These are phyloP conservation scores for Septoria petroselini DNA, from an alignment of 2,329 filamentous ascomycete genomes.

Conservation along the genomic window DNA sequence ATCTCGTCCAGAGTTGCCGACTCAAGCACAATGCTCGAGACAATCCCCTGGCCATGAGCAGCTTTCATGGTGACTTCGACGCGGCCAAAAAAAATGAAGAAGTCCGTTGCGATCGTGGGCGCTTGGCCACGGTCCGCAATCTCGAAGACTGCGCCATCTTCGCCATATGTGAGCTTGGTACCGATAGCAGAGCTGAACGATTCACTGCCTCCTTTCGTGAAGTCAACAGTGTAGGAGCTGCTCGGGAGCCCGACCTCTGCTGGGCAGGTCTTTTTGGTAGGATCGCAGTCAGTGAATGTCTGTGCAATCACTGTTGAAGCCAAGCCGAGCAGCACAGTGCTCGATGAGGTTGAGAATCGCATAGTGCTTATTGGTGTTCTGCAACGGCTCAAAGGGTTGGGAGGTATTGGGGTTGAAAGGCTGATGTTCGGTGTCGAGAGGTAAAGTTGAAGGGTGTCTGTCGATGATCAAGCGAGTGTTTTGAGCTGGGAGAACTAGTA, in stretches of 20 bases:
- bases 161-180: constrained; percentile 61
- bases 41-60: constrained; percentile 68
- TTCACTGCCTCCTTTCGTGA: constrained; percentile 56
- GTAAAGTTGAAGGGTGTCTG: too few species aligned
- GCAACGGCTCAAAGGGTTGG: background rate
- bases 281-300: constrained; percentile 74
- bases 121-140: constrained; percentile 69
- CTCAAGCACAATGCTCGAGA: constrained; percentile 77
- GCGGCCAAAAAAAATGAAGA: constrained; percentile 82
- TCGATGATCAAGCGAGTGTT: background rate
- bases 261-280: constrained; percentile 67
- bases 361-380: constrained; percentile 26
- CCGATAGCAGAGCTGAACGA: constrained; percentile 61
- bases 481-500: too few species aligned
- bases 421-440: background rate
- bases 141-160: constrained; percentile 65
- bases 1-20: constrained; percentile 83
- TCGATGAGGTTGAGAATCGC: constrained; percentile 34
- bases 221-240: constrained; percentile 48
- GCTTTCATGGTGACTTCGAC: constrained; percentile 76
- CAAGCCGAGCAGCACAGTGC: constrained; percentile 39
- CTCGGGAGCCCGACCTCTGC: constrained; percentile 68
- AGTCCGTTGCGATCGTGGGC: constrained; percentile 59
- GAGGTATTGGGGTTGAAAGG: background rate
- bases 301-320: constrained; percentile 61